phyloP scores from a whole-genome alignment of 2,329 filamentous ascomycete genomes.

The Talaromyces sp. region DNA sequence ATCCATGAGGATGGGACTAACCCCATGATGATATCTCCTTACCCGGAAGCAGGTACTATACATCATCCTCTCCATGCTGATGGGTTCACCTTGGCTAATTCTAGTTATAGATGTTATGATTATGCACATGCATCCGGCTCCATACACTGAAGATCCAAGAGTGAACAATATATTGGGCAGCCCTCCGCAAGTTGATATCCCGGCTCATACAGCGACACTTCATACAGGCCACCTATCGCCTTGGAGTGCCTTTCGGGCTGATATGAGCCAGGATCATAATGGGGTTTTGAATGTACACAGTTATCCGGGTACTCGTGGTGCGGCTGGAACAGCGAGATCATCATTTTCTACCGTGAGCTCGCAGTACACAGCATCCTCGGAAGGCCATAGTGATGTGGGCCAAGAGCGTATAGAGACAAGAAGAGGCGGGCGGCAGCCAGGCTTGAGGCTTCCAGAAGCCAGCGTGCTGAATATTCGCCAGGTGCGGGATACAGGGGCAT shows the following conservation, averaged over 20 bases:
- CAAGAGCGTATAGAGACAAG: background rate
- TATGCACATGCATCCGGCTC: background rate
- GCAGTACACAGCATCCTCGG: background rate
- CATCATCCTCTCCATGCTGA: background rate
- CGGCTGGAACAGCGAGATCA: background rate
- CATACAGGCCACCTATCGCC: background rate
- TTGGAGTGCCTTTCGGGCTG: background rate
- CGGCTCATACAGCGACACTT: background rate
- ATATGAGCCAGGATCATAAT: background rate
- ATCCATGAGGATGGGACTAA: background rate
- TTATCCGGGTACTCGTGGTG: background rate
- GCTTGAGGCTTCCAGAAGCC: background rate
- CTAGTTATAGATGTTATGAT: background rate
- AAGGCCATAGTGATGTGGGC: background rate
- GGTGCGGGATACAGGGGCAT: conserved; percentile 9
- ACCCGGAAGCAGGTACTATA: background rate
- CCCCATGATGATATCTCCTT: background rate
- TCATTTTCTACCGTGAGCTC: background rate
- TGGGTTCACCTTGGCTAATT: background rate
- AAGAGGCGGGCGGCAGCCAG: conserved; percentile 1
- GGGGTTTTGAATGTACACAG: background rate
- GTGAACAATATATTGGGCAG: background rate
- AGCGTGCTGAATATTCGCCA: background rate
- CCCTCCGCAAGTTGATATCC: background rate
- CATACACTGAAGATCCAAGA: background rate